phyloP scores from a whole-genome alignment of 2,329 filamentous ascomycete species.

The Xenosphaeropsis pyriputrescens region DNA sequence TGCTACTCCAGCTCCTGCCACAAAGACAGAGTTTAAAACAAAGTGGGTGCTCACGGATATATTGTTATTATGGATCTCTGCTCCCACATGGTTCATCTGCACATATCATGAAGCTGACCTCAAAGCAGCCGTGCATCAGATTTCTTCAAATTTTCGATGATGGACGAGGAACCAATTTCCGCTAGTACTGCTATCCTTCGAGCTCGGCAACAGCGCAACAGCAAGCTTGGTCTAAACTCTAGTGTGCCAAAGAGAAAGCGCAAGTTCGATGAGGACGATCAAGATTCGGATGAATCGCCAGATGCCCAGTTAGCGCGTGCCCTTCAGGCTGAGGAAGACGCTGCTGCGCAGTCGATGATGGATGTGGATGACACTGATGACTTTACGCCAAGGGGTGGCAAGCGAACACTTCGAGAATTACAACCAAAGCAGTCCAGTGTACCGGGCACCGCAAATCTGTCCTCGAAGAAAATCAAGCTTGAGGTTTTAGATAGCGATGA shows the following conservation, averaged over 20 bases:
- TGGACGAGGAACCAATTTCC: not conserved
- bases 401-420: constrained; percentile 2
- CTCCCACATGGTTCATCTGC: too few species aligned
- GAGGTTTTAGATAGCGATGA: constrained; percentile 7
- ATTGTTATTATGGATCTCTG: too few species aligned
- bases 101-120: not conserved
- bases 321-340: constrained; percentile 37
- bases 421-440: not conserved
- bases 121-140: not conserved
- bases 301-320: constrained; percentile 35
- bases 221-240: constrained; percentile 2
- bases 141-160: not conserved
- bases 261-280: constrained; percentile 18
- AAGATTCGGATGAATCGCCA: constrained; percentile 17
- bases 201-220: constrained; percentile 2
- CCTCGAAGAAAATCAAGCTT: constrained; percentile 4
- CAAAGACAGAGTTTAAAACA: constrained; percentile 14
- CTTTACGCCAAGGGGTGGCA: constrained; percentile 1
- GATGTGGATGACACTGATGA: constrained; percentile 7
- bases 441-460: not conserved
- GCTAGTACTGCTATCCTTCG: constrained; percentile 1
- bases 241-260: constrained; percentile 2
- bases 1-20: constrained; percentile 31
- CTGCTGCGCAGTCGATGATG: constrained; percentile 5
- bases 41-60: constrained; percentile 8